Evolutionary conservation across 108 stramenopile species (phyloP), one percentile per base, ranked within the genome.

Genomic region (Mayamaea pseudoterrestris): DNA sequence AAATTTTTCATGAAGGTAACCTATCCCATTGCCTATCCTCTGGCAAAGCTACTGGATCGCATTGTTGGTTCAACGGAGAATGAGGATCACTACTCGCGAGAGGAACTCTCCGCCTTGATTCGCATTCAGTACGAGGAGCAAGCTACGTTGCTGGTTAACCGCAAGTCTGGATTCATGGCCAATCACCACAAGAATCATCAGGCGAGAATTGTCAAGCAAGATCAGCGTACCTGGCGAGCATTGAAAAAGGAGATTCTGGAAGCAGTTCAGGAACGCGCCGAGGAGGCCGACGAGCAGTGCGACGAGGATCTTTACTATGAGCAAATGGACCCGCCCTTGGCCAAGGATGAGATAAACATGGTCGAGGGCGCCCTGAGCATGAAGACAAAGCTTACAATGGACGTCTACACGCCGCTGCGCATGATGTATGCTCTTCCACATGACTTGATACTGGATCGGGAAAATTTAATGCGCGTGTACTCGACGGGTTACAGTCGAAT

Each of bases 1-100:
- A 67, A 51, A 39, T 27, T 62, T 13, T 55, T 77, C 23, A 56
- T 97, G 73, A 32, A 44, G 2, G 0, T 89, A 17, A 48, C 93
- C 14, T 80, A 69, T n/a, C 90, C 93, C 21, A 25, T 97, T 6
- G 66, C 93, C 14, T 68, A 64, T 41, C 95, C 95, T 0, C 68
- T 94, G 22, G 61, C 80, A 0, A 50, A 70, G 31, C 34, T 74
- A 5, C 59, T 97, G 35, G 93, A 93, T 70, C 55, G 57, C 6
- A 8, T 74, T 0, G 56, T 78, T 5, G n/a, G n/a, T n/a, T n/a
- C n/a, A n/a, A n/a, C n/a, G n/a, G 66, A 58, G 11, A 61, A 63
- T 23, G 63, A 74, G 30, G 47, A 71, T 20, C 52, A 47, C 16
- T 71, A 66, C 49, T 56, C 66, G 45, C 68, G 78, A 16, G 69